Percentiles rank a stretch among this genome's conserved stretches.
These are phyloP conservation scores for Epipyxis sp. DNA, from an alignment of 108 stramenopile genomes.

Conservation along the genomic window DNA sequence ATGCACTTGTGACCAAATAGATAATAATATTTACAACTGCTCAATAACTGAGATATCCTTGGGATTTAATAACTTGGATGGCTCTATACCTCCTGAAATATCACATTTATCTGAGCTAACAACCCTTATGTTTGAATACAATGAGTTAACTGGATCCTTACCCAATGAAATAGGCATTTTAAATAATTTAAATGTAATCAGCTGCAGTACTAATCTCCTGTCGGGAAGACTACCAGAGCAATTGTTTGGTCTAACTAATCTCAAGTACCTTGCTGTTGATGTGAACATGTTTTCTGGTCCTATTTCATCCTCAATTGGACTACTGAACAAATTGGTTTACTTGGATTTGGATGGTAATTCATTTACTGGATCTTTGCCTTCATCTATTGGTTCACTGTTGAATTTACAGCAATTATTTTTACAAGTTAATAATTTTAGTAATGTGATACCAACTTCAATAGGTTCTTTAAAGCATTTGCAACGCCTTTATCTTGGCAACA, in stretches of 20 bases:
- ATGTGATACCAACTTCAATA: neutral
- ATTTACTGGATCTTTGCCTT: slow-evolving; percentile 18
- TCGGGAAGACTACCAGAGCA: neutral
- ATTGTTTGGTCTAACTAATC: neutral
- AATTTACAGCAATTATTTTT: neutral
- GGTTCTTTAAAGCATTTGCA: neutral
- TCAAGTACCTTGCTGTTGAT: neutral
- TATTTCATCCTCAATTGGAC: neutral
- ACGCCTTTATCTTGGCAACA: neutral
- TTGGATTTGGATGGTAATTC: neutral
- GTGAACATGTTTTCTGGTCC: neutral
- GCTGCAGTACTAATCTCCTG: neutral
- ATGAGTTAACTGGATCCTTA: neutral
- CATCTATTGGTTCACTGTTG: neutral
- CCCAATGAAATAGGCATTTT: neutral
- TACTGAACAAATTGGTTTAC: neutral
- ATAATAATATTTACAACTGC: no score
- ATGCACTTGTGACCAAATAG: no score
- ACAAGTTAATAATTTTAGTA: neutral
- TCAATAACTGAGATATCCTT: neutral
- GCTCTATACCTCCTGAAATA: neutral
- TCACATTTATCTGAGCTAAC: neutral
- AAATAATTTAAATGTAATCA: neutral
- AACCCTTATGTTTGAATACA: neutral
- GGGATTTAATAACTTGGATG: neutral